These are phyloP conservation scores for Annulohypoxylon bovei DNA, from an alignment of 495 filamentous ascomycete genomes.

Conservation along the genomic window DNA sequence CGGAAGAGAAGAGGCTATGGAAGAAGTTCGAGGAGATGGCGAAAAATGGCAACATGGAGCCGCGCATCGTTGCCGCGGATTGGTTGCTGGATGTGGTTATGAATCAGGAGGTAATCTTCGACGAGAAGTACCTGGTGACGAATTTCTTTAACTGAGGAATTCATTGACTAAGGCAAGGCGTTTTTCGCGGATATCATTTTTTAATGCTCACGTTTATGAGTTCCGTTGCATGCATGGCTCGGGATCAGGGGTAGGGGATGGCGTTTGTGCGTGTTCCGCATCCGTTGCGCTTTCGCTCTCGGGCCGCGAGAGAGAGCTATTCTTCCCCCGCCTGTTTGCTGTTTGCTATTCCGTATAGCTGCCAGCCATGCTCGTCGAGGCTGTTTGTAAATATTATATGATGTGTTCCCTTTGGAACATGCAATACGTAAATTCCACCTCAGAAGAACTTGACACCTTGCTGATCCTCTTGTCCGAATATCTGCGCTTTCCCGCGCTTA, in stretches of 20 bases:
- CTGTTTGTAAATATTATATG: slow-evolving; percentile 27
- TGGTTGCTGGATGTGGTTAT: slow-evolving; percentile 92
- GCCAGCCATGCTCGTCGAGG: not conserved
- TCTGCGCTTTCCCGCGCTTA: slow-evolving; percentile 89
- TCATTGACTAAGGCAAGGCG: slow-evolving; percentile 1
- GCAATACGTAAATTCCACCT: slow-evolving; percentile 18
- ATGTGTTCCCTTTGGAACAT: not conserved
- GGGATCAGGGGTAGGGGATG: not conserved
- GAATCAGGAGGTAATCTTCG: slow-evolving; percentile 76
- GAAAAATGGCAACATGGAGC: slow-evolving; percentile 71
- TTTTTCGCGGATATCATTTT: slow-evolving; percentile 18
- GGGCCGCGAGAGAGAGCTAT: not conserved
- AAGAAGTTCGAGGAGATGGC: slow-evolving; percentile 81
- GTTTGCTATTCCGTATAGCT: slow-evolving; percentile 4
- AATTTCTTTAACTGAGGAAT: slow-evolving; percentile 47
- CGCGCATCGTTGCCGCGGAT: slow-evolving; percentile 80
- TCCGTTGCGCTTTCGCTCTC: slow-evolving; percentile 1
- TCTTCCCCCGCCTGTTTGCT: not conserved
- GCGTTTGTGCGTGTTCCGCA: slow-evolving; percentile 18
- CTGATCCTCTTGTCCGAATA: slow-evolving; percentile 88
- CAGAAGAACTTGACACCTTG: slow-evolving; percentile 97
- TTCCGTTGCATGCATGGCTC: slow-evolving; percentile 32
- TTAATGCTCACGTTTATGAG: slow-evolving; percentile 23
- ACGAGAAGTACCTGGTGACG: slow-evolving; percentile 66
- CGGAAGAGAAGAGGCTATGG: slow-evolving; percentile 81